Percentiles rank a stretch among this genome's conserved stretches.
phyloP scores from a whole-genome alignment of 73 alveolate species.

The Diophrys appendiculata region DNA sequence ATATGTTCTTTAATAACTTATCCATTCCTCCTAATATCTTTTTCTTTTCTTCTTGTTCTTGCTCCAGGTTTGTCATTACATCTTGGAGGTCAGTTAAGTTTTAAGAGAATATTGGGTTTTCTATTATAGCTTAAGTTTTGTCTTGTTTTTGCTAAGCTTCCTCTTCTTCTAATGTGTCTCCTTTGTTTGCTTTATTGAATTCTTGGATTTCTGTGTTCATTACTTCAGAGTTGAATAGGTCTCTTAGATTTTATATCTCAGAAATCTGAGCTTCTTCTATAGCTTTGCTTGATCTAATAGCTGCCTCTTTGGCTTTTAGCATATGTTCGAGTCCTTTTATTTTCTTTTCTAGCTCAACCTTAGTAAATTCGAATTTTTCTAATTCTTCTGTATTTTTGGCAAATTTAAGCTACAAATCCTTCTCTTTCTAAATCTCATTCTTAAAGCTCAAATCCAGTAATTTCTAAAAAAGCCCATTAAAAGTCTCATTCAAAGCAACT shows the following conservation, averaged over 20 bases:
- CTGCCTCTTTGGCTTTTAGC: constrained; percentile 25
- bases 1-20: constrained; percentile 34
- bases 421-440: constrained; percentile 47
- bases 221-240: constrained; percentile 44
- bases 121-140: constrained; percentile 1
- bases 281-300: constrained; percentile 20
- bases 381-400: constrained; percentile 29
- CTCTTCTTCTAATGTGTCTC: constrained; percentile 32
- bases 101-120: constrained; percentile 32
- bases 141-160: constrained; percentile 40
- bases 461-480: constrained; percentile 44
- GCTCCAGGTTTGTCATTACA: constrained; percentile 42
- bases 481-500: constrained; percentile 22
- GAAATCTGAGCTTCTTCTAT: constrained; percentile 42
- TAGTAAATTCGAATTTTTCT: constrained; percentile 27
- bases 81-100: constrained; percentile 43
- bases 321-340: constrained; percentile 10
- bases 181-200: constrained; percentile 22
- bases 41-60: constrained; percentile 42
- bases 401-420: constrained; percentile 28
- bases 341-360: constrained; percentile 43
- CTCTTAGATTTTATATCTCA: constrained; percentile 48
- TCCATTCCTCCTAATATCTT: constrained; percentile 57
- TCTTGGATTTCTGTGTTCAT: constrained; percentile 46
- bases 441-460: constrained; percentile 42